phyloP scores from a whole-genome alignment of 1,284 basidiomycete genomes.

The Fomitopsis pinicola region DNA sequence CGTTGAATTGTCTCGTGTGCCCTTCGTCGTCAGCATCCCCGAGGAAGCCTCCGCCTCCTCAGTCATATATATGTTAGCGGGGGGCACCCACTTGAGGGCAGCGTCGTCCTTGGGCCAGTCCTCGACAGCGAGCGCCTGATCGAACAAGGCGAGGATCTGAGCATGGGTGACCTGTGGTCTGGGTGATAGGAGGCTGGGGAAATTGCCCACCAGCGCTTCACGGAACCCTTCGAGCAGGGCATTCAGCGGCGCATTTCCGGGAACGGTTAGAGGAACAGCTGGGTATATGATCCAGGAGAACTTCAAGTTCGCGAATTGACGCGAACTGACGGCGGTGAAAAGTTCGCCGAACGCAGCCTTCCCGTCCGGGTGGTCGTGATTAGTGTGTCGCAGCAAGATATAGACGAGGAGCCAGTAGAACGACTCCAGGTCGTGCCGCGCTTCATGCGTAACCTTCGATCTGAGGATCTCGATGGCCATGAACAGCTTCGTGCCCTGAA shows the following conservation, averaged over 20 bases:
- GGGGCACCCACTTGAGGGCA: background rate
- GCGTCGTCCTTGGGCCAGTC: background rate
- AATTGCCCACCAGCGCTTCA: background rate
- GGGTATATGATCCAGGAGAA: background rate
- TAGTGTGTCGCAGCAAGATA: background rate
- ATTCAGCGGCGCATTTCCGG: background rate
- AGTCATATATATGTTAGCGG: background rate
- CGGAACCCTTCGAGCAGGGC: background rate
- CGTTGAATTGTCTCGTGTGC: background rate
- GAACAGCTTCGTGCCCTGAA: background rate
- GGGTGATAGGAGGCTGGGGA: background rate
- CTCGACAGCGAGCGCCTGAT: background rate
- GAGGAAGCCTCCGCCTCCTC: background rate
- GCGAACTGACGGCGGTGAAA: background rate
- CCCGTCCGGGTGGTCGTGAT: background rate
- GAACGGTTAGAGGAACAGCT: background rate
- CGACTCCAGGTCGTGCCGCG: background rate
- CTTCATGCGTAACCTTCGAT: background rate
- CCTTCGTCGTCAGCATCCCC: background rate
- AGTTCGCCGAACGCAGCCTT: background rate
- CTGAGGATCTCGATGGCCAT: background rate
- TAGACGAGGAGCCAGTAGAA: background rate
- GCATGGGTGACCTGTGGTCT: background rate
- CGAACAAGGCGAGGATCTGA: background rate
- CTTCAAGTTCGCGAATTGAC: background rate